Evolutionary conservation across 805 yeast genomes (phyloP).

Genomic region (Suhomyces emberorum): DNA sequence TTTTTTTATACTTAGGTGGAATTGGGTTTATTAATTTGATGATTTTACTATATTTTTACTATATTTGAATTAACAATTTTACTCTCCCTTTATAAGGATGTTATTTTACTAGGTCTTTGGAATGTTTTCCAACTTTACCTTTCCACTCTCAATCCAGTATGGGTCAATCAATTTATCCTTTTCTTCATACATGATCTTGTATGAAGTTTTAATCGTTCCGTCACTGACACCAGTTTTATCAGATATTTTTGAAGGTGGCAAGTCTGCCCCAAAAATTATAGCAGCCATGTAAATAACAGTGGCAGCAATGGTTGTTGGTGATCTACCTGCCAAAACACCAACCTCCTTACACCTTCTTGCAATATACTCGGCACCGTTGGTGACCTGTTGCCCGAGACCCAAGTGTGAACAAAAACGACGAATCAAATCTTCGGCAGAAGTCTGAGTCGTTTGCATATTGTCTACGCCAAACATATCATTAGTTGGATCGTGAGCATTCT

Average conservation of each 20-base stretch:
- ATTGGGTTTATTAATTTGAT: too few relatives aligned
- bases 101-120: conserved; percentile 28
- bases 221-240: conserved; percentile 95
- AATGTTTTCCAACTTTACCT: conserved; percentile 49
- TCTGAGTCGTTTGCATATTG: conserved; percentile 69
- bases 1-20: too few relatives aligned
- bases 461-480: conserved; percentile 42
- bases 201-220: conserved; percentile 93
- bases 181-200: conserved; percentile 75
- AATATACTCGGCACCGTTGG: conserved; percentile 90
- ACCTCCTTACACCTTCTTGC: conserved; percentile 86
- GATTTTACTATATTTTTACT: too few relatives aligned
- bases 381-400: conserved; percentile 79
- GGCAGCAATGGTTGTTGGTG: conserved; percentile 97
- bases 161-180: conserved; percentile 66
- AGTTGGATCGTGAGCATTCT: conserved; percentile 52
- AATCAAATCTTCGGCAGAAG: conserved; percentile 90
- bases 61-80: too few relatives aligned
- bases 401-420: conserved; percentile 94
- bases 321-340: conserved; percentile 92
- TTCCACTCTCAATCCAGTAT: conserved; percentile 68
- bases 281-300: conserved; percentile 95
- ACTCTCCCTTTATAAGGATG: too few relatives aligned
- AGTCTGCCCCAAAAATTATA: conserved; percentile 74
- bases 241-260: conserved; percentile 77